phyloP scores from a whole-genome alignment of 129 eudicot species.

The Artemisia argyi region DNA sequence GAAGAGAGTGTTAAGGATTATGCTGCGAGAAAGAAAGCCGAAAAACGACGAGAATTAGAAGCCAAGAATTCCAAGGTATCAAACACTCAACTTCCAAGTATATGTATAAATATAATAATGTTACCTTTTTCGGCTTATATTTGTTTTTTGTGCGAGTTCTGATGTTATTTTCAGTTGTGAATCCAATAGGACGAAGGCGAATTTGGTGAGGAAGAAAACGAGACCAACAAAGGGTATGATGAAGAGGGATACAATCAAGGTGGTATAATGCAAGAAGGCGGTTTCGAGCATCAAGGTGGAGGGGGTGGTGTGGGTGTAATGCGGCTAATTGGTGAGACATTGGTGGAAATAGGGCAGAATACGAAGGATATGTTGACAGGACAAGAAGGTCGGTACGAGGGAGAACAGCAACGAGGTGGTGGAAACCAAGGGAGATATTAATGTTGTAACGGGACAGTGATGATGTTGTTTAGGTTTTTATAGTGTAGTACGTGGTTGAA shows the following conservation, averaged over 20 bases:
- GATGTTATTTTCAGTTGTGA: slow-evolving; percentile 17
- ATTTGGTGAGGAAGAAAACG: not conserved
- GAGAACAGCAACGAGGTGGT: not conserved
- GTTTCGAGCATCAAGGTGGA: not conserved
- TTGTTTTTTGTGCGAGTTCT: not conserved
- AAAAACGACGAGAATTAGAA: slow-evolving; percentile 48
- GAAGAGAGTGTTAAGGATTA: slow-evolving; percentile 62
- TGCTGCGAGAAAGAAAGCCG: slow-evolving; percentile 71
- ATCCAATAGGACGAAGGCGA: slow-evolving; percentile 14
- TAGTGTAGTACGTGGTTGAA: not conserved
- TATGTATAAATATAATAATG: not conserved
- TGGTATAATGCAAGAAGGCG: slow-evolving; percentile 1
- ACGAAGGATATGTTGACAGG: slow-evolving; percentile 61
- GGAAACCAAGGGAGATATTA: not conserved
- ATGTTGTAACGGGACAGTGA: not conserved
- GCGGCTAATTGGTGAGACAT: slow-evolving; percentile 66
- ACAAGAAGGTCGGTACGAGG: slow-evolving; percentile 15
- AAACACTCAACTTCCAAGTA: not conserved
- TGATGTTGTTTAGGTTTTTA: not conserved
- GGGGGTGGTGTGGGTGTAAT: slow-evolving; percentile 35
- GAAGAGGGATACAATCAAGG: not conserved
- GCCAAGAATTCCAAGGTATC: slow-evolving; percentile 47
- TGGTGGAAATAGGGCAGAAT: slow-evolving; percentile 73
- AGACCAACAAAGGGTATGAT: not conserved
- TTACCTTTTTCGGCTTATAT: not conserved